Evolutionary conservation across 2,329 filamentous ascomycete genomes (phyloP), one percentile per base, ranked within the genome.

Genomic region (Periglandula ipomoeae): DNA sequence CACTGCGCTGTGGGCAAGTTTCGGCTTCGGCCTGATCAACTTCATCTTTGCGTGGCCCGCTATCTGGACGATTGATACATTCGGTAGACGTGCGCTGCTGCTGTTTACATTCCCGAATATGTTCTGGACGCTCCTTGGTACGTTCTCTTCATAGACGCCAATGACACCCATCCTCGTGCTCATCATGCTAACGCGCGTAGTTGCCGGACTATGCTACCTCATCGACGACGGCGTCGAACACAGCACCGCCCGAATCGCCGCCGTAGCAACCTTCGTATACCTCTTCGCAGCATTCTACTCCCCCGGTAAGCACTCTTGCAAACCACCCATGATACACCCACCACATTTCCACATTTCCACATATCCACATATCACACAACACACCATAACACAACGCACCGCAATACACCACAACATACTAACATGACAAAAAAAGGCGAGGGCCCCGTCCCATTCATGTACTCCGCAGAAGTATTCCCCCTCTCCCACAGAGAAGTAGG

Each of bases 381-480:
- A n/a, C n/a, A n/a, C n/a, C n/a, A n/a, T n/a, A n/a, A n/a, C n/a
- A n/a, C n/a, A n/a, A n/a, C n/a, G n/a, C n/a, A n/a, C n/a, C n/a
- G n/a, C n/a, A n/a, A n/a, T 13, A 32, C 30, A 13, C 30, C 30
- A 27, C 10, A 15, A 15, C 9, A 4, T 32, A 15, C 30, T 32
- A 32, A 32, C 30, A 13, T 32, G n/a, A 32, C 11, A 32, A 32
- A 15, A 41, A 27, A 13, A 53, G 65, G 65, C 8, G 64, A 66
- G 50, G 65, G 65, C 1, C 65, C 65, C 0, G 64, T 68, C 2
- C 64, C 65, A 0, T 68, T 67, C 50, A 64, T 65, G 47, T 68
- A 68, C 53, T 66, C 64, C 15, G 65, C 65, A 4, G 65, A 68
- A 53, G 63, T 65, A 4, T 68, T 68, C 43, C 65, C 65, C 2